Evolutionary conservation across 768 basidiomycete genomes (phyloP).

Genomic region (Leccinum broughii): DNA sequence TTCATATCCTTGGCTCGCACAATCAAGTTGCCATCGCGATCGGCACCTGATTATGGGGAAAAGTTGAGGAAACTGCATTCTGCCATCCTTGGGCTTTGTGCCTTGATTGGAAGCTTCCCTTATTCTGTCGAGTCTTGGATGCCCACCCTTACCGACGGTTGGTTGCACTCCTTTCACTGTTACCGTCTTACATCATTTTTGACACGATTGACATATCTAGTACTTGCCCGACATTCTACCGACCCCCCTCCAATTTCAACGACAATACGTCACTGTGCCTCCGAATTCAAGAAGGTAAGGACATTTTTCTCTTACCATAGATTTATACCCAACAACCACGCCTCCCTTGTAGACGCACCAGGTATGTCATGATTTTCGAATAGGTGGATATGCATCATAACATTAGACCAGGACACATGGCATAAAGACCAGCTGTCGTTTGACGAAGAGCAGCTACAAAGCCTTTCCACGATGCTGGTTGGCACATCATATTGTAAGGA

Average conservation of each 20-base stretch:
- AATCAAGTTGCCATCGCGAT: slow-evolving; percentile 64
- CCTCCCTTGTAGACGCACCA: slow-evolving; percentile 54
- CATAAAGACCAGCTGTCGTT: slow-evolving; percentile 85
- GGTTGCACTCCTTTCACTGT: slow-evolving; percentile 11
- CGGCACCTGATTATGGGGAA: slow-evolving; percentile 71
- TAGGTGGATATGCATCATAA: slow-evolving; percentile 4
- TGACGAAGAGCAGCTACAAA: slow-evolving; percentile 87
- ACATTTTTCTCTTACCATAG: slow-evolving; percentile 8
- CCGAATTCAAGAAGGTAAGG: slow-evolving; percentile 80
- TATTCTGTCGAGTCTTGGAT: slow-evolving; percentile 96
- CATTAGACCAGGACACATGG: slow-evolving; percentile 73
- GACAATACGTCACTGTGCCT: slow-evolving; percentile 82
- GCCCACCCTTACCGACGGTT: slow-evolving; percentile 78
- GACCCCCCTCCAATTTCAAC: slow-evolving; percentile 91
- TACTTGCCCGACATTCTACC: slow-evolving; percentile 74
- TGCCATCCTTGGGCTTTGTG: slow-evolving; percentile 91
- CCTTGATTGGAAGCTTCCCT: slow-evolving; percentile 91
- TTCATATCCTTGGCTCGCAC: slow-evolving; percentile 66
- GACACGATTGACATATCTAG: slow-evolving; percentile 37
- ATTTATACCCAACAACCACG: slow-evolving; percentile 5
- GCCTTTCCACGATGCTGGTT: slow-evolving; percentile 83
- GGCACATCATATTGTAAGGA: slow-evolving; percentile 85
- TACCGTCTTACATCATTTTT: background rate
- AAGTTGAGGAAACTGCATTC: slow-evolving; percentile 77
- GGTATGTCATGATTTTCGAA: slow-evolving; percentile 35